Percentiles rank a stretch among this genome's conserved stretches.
phyloP scores from a whole-genome alignment of 1,139 yeast species.

The Pichia sp. region DNA sequence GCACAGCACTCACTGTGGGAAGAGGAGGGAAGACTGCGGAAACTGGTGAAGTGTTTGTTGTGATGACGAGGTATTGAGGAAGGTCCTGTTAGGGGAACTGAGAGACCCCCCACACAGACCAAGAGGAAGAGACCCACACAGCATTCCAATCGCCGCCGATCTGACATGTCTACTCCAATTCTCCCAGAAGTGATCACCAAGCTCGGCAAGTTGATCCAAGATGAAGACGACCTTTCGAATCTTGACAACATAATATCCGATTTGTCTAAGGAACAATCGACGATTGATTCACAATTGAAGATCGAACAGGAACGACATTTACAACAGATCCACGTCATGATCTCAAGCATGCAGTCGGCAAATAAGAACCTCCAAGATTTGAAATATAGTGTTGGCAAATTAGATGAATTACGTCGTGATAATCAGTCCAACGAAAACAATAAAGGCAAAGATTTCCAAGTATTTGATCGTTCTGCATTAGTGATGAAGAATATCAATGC shows the following conservation, averaged over 20 bases:
- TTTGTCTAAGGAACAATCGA: constrained; percentile 46
- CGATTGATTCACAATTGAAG: constrained; percentile 47
- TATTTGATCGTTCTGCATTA: constrained; percentile 59
- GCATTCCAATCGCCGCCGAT: too few relatives aligned
- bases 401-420: constrained; percentile 55
- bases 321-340: constrained; percentile 21
- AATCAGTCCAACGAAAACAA: constrained; percentile 23
- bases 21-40: too few relatives aligned
- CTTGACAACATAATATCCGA: constrained; percentile 44
- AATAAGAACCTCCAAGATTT: constrained; percentile 44
- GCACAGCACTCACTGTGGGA: too few relatives aligned
- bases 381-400: constrained; percentile 54
- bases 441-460: constrained; percentile 15
- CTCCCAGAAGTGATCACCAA: constrained; percentile 17
- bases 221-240: constrained; percentile 51
- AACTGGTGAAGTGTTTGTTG: too few relatives aligned
- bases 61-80: too few relatives aligned
- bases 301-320: constrained; percentile 40
- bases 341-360: constrained; percentile 33
- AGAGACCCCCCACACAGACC: too few relatives aligned
- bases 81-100: too few relatives aligned
- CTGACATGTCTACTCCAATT: constrained; percentile 5
- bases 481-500: constrained; percentile 72
- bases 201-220: constrained; percentile 45
- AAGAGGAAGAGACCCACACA: too few relatives aligned